Evolutionary conservation across 495 filamentous ascomycete species (phyloP).

Genomic region (Penicillium daleae): DNA sequence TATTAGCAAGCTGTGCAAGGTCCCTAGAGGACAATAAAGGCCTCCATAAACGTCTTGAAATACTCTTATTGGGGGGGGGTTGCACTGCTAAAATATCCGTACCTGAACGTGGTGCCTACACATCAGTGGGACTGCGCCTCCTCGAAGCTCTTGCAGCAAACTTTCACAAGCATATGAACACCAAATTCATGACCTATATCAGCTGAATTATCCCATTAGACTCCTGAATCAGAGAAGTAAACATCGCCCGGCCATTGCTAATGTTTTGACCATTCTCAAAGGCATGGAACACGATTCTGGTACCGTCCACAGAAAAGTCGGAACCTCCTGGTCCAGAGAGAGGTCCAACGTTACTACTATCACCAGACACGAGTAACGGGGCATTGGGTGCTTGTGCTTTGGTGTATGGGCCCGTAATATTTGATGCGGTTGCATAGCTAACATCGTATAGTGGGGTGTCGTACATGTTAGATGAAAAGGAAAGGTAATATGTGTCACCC

Average conservation of each 20-base stretch:
- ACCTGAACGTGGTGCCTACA: too few relatives aligned
- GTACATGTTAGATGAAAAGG: conserved; percentile 58
- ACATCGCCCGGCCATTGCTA: conserved; percentile 16
- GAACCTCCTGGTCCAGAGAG: conserved; percentile 51
- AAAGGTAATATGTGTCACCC: conserved; percentile 39
- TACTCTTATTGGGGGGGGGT: too few relatives aligned
- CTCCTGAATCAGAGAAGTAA: not conserved
- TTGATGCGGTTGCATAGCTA: conserved; percentile 50
- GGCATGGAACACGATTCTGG: conserved; percentile 49
- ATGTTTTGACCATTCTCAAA: conserved; percentile 10
- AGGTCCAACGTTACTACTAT: conserved; percentile 9
- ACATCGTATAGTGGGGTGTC: conserved; percentile 50
- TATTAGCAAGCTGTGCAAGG: too few relatives aligned
- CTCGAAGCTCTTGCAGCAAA: too few relatives aligned
- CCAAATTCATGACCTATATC: too few relatives aligned
- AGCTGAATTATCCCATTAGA: conserved; percentile 1
- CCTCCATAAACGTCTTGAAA: too few relatives aligned
- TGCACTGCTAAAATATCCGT: too few relatives aligned
- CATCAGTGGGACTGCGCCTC: too few relatives aligned
- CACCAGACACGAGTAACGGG: not conserved
- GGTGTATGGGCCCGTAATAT: conserved; percentile 47
- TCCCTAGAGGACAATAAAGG: too few relatives aligned
- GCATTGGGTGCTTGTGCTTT: conserved; percentile 19
- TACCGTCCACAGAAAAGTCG: conserved; percentile 34
- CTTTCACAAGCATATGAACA: too few relatives aligned